Evolutionary conservation across 768 basidiomycete species (phyloP), one percentile per base, ranked within the genome.

Genomic region (Rhodotorula sphaerocarpa): DNA sequence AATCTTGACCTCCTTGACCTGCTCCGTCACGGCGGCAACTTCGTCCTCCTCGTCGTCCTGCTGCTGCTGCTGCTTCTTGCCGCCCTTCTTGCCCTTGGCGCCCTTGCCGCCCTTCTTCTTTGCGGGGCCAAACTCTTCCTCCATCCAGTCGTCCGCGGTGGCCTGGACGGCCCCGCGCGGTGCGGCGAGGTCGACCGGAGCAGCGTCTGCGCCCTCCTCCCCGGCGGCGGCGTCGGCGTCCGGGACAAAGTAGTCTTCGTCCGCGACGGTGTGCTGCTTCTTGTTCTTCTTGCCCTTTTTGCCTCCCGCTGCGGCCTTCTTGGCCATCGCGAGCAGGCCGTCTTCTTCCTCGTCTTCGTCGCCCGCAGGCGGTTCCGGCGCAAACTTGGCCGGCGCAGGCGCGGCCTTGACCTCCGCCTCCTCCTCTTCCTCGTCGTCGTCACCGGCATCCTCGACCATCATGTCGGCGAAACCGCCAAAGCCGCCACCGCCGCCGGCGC

Each of bases 141-240:
- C 84, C 70, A 87, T 84, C 27, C 84, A 83, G 65, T 84, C 78
- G 70, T 86, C 85, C 47, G 86, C 85, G 25, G 82, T 82, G 53
- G 81, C 79, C 59, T 82, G 79, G 23, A 81, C 57, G 3, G 48
- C 56, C 5, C 55, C 55, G 21, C 61, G 39, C 39, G 66, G 56
- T 7, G 61, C 61, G 20, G 53, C 50, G n/a, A 42, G 36, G 14
- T 58, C 74, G 15, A 80, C 76, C 44, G 71, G 74, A 71, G 33
- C n/a, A n/a, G n/a, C 73, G 14, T 81, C 76, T 39, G 61, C 27
- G 20, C 11, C 23, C n/a, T 34, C 34, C 30, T 15, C 50, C 20
- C 16, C 28, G 28, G 48, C 31, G 21, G 50, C 34, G 14, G 54
- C 47, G 28, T 33, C 53, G 27, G 51, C 42, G 27, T 65, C 55